Evolutionary conservation across 768 basidiomycete genomes (phyloP).

Genomic region (Leccinum truebloodii): DNA sequence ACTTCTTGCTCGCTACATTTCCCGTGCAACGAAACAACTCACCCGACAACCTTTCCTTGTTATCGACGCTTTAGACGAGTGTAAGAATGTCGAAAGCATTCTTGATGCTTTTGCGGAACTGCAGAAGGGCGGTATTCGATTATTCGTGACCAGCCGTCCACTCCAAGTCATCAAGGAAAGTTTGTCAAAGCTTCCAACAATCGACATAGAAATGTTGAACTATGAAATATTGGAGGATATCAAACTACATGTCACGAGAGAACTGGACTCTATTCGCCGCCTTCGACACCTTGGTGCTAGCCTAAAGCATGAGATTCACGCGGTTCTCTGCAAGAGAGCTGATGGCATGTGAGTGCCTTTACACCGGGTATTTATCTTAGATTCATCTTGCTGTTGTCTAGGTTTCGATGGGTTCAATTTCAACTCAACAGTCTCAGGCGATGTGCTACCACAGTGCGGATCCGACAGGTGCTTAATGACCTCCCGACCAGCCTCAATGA

Average conservation of each 20-base stretch:
- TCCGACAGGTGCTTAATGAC: constrained; percentile 2
- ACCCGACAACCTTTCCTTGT: constrained; percentile 6
- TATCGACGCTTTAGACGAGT: constrained; percentile 10
- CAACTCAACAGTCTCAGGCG: constrained; percentile 3
- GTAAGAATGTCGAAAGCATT: neutral
- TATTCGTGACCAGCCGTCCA: neutral
- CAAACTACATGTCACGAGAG: constrained; percentile 3
- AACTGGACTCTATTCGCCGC: constrained; percentile 6
- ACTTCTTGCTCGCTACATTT: constrained; percentile 6
- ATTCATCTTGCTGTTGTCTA: neutral
- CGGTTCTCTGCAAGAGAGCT: neutral
- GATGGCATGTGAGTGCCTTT: constrained; percentile 11
- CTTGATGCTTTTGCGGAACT: neutral
- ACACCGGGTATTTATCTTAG: too few relatives aligned
- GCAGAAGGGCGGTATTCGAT: neutral
- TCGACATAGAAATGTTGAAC: neutral
- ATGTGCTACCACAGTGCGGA: neutral
- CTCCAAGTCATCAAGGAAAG: neutral
- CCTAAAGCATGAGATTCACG: constrained; percentile 5
- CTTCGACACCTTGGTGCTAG: neutral
- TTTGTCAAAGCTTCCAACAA: neutral
- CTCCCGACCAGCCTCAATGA: constrained; percentile 9
- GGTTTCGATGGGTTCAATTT: constrained; percentile 22
- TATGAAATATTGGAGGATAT: constrained; percentile 4
- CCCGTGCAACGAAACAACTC: neutral